Evolutionary conservation across 163 green algal species (phyloP), one percentile per base, ranked within the genome.

Genomic region (Scenedesmus sp.): DNA sequence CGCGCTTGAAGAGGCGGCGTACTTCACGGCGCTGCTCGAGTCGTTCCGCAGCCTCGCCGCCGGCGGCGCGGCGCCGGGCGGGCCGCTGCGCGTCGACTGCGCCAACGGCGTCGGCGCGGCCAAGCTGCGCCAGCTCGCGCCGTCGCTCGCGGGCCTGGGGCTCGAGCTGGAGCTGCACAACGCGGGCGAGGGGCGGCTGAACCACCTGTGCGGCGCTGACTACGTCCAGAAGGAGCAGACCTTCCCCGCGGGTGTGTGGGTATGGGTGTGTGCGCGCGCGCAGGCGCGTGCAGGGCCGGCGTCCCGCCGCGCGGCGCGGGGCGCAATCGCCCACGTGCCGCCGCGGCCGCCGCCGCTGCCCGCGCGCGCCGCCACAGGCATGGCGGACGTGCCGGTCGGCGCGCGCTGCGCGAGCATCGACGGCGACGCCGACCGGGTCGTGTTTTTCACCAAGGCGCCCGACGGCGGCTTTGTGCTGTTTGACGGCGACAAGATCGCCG

Each of bases 401-500:
- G 58, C 84, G 10, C 73, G 84, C 60, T 97, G 94, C 78, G 92
- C 84, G 33, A 95, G 89, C 81, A 62, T 99, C 10, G 96, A 99
- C 62, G 96, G 96, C 44, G 96, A 99, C 83, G 93, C 94, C 4
- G 96, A 99, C 84, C 87, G 96, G 0, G 71, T 98, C 22, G 93
- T 99, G 10, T 99, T 96, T 87, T 99, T 97, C 70, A 85, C 81
- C 18, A 71, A 58, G 14, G 65, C 51, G 34, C 29, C 26, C 2
- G 14, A 42, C 51, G 75, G 63, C 48, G 45, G 15, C 7, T 83
- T 83, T 63, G 64, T 83, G 44, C 89, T 99, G 58, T 82, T 98
- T 44, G 97, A 99, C 74, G 97, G 97, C 18, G 96, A 99, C 87
- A 91, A 93, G 60, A 98, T 99, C 58, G 92, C 96, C 0, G 83